Evolutionary conservation across 345 rosid genomes (phyloP).

Genomic region (Populus tremula): DNA sequence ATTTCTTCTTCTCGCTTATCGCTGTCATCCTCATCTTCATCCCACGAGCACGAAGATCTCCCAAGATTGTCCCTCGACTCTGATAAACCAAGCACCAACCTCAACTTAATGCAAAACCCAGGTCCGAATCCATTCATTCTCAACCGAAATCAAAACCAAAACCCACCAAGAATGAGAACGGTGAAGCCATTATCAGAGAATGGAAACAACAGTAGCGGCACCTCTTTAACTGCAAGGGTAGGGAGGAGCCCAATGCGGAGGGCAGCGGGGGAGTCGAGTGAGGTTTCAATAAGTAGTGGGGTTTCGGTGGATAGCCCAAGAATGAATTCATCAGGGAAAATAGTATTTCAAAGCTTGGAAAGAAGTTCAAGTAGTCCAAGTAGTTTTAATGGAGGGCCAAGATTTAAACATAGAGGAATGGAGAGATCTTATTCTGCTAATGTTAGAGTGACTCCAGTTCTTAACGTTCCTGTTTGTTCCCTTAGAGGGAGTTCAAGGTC

Average conservation of each 20-base stretch:
- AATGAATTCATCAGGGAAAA: constrained; percentile 87
- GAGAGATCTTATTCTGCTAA: constrained; percentile 91
- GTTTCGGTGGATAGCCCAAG: constrained; percentile 90
- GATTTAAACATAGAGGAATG: constrained; percentile 72
- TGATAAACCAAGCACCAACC: constrained; percentile 48
- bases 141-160: constrained; percentile 32
- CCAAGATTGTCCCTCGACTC: constrained; percentile 79
- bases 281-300: constrained; percentile 43
- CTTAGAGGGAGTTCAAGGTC: constrained; percentile 29
- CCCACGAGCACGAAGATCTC: constrained; percentile 82
- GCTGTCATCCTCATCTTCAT: constrained; percentile 84
- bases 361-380: constrained; percentile 98
- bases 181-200: constrained; percentile 50
- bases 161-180: constrained; percentile 60
- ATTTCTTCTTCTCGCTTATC: constrained; percentile 82
- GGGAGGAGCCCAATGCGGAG: constrained; percentile 66
- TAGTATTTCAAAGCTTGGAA: constrained; percentile 84
- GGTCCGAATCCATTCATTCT: constrained; percentile 61
- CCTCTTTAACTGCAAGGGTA: constrained; percentile 16
- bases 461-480: constrained; percentile 36
- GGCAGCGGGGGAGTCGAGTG: constrained; percentile 32
- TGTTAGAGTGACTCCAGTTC: constrained; percentile 37
- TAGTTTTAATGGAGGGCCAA: constrained; percentile 85
- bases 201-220: constrained; percentile 18
- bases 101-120: constrained; percentile 5